Conservation (phyloP, 805 yeast species). For the Ogataea polymorpha region DNA sequence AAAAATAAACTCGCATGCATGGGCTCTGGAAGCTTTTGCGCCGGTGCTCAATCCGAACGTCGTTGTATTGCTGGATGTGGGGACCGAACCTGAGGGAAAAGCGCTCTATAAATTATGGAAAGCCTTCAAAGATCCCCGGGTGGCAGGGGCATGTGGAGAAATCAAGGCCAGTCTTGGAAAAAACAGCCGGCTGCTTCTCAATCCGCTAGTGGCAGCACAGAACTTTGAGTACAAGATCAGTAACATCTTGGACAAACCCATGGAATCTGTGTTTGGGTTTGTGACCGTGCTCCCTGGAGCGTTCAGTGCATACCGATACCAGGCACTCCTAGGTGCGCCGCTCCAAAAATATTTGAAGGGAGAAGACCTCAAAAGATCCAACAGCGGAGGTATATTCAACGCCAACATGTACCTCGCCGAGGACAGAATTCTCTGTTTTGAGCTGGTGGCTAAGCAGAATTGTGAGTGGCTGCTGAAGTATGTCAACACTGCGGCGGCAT, state of each 20-base stretch:
- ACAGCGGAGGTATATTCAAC: slow-evolving; percentile 77
- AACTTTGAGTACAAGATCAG: slow-evolving; percentile 96
- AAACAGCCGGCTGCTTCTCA: slow-evolving; percentile 46
- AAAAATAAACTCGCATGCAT: slow-evolving; percentile 92
- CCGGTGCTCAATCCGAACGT: slow-evolving; percentile 78
- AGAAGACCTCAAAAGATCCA: slow-evolving; percentile 66
- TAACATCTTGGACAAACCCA: slow-evolving; percentile 91
- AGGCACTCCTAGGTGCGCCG: slow-evolving; percentile 81
- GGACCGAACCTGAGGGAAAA: slow-evolving; percentile 84
- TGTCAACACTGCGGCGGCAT: slow-evolving; percentile 85
- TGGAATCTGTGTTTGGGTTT: slow-evolving; percentile 92
- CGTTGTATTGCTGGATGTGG: slow-evolving; percentile 85
- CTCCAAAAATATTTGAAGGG: slow-evolving; percentile 89
- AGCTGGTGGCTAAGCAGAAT: slow-evolving; percentile 79
- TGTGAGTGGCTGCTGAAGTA: slow-evolving; percentile 78
- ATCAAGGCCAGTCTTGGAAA: slow-evolving; percentile 81
- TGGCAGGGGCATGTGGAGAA: slow-evolving; percentile 98
- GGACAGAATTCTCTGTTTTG: slow-evolving; percentile 93
- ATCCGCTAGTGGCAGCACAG: slow-evolving; percentile 94
- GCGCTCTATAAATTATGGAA: slow-evolving; percentile 89
- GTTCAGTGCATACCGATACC: slow-evolving; percentile 87
- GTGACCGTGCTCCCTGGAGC: slow-evolving; percentile 96
- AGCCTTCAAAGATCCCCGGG: slow-evolving; percentile 70
- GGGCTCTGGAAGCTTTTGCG: slow-evolving; percentile 94
- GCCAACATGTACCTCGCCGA: slow-evolving; percentile 97